Evolutionary conservation across 2,329 filamentous ascomycete species (phyloP).

Genomic region (Penicillium fuscoglaucum): DNA sequence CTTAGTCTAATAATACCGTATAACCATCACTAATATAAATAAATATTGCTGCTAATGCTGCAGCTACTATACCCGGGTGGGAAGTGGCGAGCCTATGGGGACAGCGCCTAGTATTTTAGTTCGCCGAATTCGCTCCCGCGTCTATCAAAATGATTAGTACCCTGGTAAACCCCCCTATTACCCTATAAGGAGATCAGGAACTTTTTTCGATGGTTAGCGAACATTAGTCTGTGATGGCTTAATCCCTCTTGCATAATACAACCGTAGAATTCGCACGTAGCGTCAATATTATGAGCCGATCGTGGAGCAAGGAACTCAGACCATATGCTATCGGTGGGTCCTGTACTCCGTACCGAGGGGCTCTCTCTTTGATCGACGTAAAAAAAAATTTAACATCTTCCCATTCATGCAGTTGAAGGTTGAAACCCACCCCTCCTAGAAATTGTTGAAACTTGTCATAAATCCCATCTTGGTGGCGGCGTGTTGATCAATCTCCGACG

Average conservation of each 20-base stretch:
- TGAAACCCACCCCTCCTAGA: neutral
- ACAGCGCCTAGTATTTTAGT: slow-evolving; percentile 11
- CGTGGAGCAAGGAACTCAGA: slow-evolving; percentile 16
- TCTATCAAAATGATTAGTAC: slow-evolving; percentile 7
- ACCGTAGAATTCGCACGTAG: neutral
- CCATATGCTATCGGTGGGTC: slow-evolving; percentile 13
- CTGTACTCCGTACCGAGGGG: slow-evolving; percentile 6
- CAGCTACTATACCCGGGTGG: slow-evolving; percentile 12
- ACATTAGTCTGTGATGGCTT: neutral
- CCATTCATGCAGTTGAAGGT: slow-evolving; percentile 11
- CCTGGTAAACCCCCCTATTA: neutral
- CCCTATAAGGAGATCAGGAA: neutral
- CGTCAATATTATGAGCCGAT: slow-evolving; percentile 9
- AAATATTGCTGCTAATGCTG: slow-evolving; percentile 7
- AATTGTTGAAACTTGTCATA: slow-evolving; percentile 7
- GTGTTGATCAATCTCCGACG: slow-evolving; percentile 19
- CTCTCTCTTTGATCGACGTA: slow-evolving; percentile 16
- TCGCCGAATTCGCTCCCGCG: slow-evolving; percentile 9
- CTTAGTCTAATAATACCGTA: slow-evolving; percentile 8
- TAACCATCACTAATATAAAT: slow-evolving; percentile 9
- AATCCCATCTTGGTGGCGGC: slow-evolving; percentile 10
- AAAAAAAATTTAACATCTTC: slow-evolving; percentile 9
- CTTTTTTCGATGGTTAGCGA: neutral
- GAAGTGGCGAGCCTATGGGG: slow-evolving; percentile 14
- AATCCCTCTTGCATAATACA: neutral